These are phyloP conservation scores for Pseudozyma hubeiensis DNA, from an alignment of 1,284 basidiomycete genomes.

Conservation along the genomic window DNA sequence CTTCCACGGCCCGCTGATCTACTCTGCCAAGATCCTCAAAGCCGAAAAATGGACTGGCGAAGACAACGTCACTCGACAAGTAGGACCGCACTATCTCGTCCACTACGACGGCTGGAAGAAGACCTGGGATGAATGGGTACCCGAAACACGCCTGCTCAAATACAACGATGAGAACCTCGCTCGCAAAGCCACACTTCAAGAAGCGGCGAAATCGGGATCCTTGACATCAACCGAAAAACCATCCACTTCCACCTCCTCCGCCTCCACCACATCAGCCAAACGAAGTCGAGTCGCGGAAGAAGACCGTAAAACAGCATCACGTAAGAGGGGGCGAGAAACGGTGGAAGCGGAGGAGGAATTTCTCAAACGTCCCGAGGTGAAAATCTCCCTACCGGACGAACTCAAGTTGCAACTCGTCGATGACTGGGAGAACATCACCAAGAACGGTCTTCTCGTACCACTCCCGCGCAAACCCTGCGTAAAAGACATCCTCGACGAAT, in stretches of 20 bases:
- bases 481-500: conserved; percentile 81
- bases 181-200: conserved; percentile 74
- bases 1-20: conserved; percentile 92
- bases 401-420: conserved; percentile 92
- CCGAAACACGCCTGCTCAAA: conserved; percentile 84
- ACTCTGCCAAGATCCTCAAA: conserved; percentile 93
- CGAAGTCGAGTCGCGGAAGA: conserved; percentile 20
- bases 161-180: conserved; percentile 84
- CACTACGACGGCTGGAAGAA: conserved; percentile 99
- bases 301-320: conserved; percentile 7
- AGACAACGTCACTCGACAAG: conserved; percentile 75
- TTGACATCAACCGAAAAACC: conserved; percentile 33
- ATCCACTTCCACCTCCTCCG: conserved; percentile 24
- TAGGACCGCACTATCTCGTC: conserved; percentile 89
- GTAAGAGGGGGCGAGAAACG: conserved; percentile 39
- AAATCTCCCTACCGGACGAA: conserved; percentile 86
- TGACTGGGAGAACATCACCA: conserved; percentile 97
- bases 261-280: conserved; percentile 21
- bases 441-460: conserved; percentile 86
- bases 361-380: conserved; percentile 85
- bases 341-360: conserved; percentile 71
- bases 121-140: conserved; percentile 99
- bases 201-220: conserved; percentile 66
- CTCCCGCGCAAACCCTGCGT: conserved; percentile 87
- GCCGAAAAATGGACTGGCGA: conserved; percentile 80